phyloP scores from a whole-genome alignment of 768 basidiomycete genomes.

The Panellus pusillus region DNA sequence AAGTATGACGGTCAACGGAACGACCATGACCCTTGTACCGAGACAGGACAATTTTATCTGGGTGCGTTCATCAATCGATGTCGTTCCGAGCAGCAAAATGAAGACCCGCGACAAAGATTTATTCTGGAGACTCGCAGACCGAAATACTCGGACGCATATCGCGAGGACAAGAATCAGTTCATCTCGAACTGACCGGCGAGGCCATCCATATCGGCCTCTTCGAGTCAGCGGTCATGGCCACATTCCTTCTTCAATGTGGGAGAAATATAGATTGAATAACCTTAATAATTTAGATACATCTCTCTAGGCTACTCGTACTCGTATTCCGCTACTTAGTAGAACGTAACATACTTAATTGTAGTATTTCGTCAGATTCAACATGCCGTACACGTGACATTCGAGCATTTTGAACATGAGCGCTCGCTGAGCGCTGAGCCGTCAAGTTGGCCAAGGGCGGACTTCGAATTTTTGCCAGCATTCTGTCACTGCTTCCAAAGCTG shows the following conservation, averaged over 20 bases:
- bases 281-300: not conserved
- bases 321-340: too few relatives aligned
- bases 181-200: conserved; percentile 46
- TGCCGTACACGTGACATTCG: too few relatives aligned
- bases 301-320: too few relatives aligned
- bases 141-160: conserved; percentile 42
- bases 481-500: too few relatives aligned
- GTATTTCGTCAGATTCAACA: too few relatives aligned
- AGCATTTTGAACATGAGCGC: too few relatives aligned
- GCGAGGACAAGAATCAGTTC: conserved; percentile 29
- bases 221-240: conserved; percentile 43
- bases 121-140: conserved; percentile 5
- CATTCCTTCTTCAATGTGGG: conserved; percentile 46
- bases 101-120: not conserved
- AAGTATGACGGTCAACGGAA: conserved; percentile 6
- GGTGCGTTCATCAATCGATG: conserved; percentile 14
- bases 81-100: not conserved
- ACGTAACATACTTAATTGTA: too few relatives aligned
- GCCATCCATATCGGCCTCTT: conserved; percentile 48
- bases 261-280: conserved; percentile 41
- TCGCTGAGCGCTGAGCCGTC: too few relatives aligned
- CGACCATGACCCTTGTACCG: conserved; percentile 11
- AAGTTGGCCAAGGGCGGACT: too few relatives aligned
- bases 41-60: conserved; percentile 17
- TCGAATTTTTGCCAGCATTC: too few relatives aligned